phyloP scores from a whole-genome alignment of 371 early-diverging fungal genomes.

The Syncephalastrum sp. region DNA sequence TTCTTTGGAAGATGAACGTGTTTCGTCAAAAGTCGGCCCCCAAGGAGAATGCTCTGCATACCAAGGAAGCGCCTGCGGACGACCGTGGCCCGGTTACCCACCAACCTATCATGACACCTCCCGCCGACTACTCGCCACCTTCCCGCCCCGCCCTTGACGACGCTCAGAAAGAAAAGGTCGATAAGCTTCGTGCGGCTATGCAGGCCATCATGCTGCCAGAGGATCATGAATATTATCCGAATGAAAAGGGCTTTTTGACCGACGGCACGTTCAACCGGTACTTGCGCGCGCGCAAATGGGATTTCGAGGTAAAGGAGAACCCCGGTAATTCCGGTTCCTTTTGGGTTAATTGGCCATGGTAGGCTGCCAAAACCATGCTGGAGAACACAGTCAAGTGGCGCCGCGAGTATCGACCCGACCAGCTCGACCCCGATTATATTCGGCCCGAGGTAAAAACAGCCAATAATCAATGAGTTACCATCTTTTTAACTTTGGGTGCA shows the following conservation, averaged over 20 bases:
- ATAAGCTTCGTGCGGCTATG: slow-evolving; percentile 46
- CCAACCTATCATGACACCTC: slow-evolving; percentile 36
- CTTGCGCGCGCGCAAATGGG: slow-evolving; percentile 78
- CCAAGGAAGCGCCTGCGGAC: slow-evolving; percentile 14
- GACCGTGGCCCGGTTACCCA: slow-evolving; percentile 31
- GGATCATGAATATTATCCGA: slow-evolving; percentile 45
- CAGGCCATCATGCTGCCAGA: slow-evolving; percentile 50
- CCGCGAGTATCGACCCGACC: slow-evolving; percentile 67
- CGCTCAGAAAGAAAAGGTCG: slow-evolving; percentile 44
- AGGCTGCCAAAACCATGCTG: slow-evolving; percentile 62
- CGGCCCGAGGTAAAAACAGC: slow-evolving; percentile 59
- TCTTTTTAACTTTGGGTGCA: slow-evolving; percentile 15
- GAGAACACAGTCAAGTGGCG: slow-evolving; percentile 78
- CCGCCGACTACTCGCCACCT: slow-evolving; percentile 20
- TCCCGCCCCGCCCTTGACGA: slow-evolving; percentile 34
- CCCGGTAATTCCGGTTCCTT: background rate
- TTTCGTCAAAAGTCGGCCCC: slow-evolving; percentile 20
- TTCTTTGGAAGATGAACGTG: slow-evolving; percentile 17
- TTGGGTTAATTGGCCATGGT: background rate
- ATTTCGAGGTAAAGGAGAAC: slow-evolving; percentile 37
- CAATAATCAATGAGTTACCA: background rate
- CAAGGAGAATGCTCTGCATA: slow-evolving; percentile 5
- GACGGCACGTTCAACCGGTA: slow-evolving; percentile 67
- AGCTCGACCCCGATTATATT: slow-evolving; percentile 72
- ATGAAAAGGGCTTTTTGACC: slow-evolving; percentile 55